A percentile compares a stretch with the other conserved stretches of the same genome.
Evolutionary conservation across 2,329 filamentous ascomycete genomes (phyloP).

Genomic region (Clathrospora elynae): DNA sequence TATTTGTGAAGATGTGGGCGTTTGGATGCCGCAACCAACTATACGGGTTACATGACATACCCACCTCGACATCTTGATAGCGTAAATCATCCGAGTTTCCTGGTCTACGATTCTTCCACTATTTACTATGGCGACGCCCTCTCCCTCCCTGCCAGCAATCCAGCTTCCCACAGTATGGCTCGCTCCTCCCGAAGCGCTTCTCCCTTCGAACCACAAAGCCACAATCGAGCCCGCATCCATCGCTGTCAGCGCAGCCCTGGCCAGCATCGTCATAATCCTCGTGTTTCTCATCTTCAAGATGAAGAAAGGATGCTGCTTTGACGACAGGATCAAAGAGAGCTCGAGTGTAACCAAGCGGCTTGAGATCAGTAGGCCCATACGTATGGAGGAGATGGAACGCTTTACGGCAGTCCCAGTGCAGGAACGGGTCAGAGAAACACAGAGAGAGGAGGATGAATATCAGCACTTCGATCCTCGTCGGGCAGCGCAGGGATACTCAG

Average conservation of each 20-base stretch:
- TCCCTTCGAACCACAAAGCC: neutral
- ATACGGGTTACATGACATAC: neutral
- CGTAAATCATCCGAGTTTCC: neutral
- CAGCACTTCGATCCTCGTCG: no score
- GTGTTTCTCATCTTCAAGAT: neutral
- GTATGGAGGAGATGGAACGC: no score
- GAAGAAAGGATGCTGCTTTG: neutral
- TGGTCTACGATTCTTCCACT: neutral
- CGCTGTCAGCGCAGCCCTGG: conserved; percentile 9
- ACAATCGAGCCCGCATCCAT: conserved; percentile 6
- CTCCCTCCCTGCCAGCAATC: neutral
- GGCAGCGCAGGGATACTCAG: no score
- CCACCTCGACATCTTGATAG: neutral
- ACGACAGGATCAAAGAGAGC: no score
- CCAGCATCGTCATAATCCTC: conserved; percentile 4
- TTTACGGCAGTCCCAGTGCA: no score
- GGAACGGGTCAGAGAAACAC: no score
- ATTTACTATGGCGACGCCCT: conserved; percentile 1
- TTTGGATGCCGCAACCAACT: neutral
- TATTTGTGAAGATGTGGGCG: neutral
- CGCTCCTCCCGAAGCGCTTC: conserved; percentile 4
- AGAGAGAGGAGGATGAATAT: no score
- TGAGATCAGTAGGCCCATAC: no score
- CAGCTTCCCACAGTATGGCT: conserved; percentile 9
- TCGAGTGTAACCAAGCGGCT: no score